Evolutionary conservation across 2,329 filamentous ascomycete genomes (phyloP).

Genomic region (Rugonectria rugulosa): DNA sequence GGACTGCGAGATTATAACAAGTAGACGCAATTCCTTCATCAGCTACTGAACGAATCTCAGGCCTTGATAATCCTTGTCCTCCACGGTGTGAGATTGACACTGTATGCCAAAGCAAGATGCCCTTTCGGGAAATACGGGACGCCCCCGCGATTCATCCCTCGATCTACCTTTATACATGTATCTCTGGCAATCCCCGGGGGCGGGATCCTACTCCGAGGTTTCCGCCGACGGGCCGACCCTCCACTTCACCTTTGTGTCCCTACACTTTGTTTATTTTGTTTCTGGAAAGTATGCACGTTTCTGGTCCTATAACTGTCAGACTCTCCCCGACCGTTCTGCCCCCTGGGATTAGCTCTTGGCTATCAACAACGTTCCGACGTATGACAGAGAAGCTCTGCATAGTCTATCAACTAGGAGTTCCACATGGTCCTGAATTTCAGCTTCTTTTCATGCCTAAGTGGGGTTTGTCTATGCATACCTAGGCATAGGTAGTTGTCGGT

Average conservation of each 20-base stretch:
- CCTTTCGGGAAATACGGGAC: too few relatives aligned
- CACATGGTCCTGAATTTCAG: conserved; percentile 1
- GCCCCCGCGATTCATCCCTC: too few relatives aligned
- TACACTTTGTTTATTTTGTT: background rate
- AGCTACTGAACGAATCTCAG: too few relatives aligned
- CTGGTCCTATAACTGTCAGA: background rate
- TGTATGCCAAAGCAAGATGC: too few relatives aligned
- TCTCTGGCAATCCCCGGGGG: too few relatives aligned
- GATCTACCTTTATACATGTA: too few relatives aligned
- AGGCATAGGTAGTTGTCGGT: background rate
- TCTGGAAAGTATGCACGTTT: background rate
- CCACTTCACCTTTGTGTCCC: background rate
- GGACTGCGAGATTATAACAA: too few relatives aligned
- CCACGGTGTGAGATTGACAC: too few relatives aligned
- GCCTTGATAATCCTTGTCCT: too few relatives aligned
- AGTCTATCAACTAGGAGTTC: background rate
- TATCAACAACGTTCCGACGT: background rate
- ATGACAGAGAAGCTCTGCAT: background rate
- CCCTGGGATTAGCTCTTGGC: background rate
- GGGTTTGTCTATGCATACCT: background rate
- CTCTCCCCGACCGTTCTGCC: background rate
- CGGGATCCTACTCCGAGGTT: background rate
- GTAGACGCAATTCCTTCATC: too few relatives aligned
- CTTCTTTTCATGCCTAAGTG: conserved; percentile 3
- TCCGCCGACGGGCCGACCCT: background rate